A percentile compares a stretch with the other conserved stretches of the same genome.
Evolutionary conservation across 2,329 filamentous ascomycete species (phyloP).

Genomic region (Hypoxylon sp.): DNA sequence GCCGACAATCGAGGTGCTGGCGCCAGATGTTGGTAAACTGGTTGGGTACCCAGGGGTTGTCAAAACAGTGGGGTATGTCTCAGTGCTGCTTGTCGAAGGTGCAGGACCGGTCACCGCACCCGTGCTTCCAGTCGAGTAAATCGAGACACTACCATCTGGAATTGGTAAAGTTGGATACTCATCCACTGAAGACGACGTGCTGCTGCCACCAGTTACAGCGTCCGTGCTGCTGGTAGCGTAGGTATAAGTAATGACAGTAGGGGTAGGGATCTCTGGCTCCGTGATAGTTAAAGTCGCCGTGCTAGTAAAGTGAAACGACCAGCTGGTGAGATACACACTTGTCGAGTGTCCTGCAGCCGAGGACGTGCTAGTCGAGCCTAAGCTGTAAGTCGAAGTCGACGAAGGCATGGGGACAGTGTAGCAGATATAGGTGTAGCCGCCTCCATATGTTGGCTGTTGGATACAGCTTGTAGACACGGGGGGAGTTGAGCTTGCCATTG

Average conservation of each 20-base stretch:
- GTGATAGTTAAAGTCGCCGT: constrained; percentile 34
- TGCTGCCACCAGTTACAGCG: constrained; percentile 30
- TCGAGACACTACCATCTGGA: constrained; percentile 14
- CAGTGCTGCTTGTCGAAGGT: constrained; percentile 21
- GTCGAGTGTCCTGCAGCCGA: not conserved
- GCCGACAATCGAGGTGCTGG: constrained; percentile 20
- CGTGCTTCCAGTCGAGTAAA: constrained; percentile 25
- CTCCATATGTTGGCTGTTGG: constrained; percentile 41
- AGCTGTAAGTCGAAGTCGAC: constrained; percentile 34
- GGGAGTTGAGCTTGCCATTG: constrained; percentile 25
- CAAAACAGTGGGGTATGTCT: constrained; percentile 36
- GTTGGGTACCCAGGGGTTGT: constrained; percentile 19
- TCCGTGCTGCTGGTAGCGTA: constrained; percentile 36
- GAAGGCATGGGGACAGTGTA: constrained; percentile 41
- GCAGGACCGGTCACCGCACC: constrained; percentile 18
- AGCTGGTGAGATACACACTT: constrained; percentile 24
- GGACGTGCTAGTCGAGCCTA: constrained; percentile 10
- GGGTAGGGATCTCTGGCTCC: not conserved
- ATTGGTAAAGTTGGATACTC: constrained; percentile 21
- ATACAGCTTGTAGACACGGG: constrained; percentile 45
- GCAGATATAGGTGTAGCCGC: constrained; percentile 47
- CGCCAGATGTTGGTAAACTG: constrained; percentile 9
- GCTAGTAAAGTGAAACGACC: constrained; percentile 16
- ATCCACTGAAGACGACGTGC: constrained; percentile 23
- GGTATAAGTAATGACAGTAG: constrained; percentile 4